Evolutionary conservation across 768 basidiomycete genomes (phyloP).

Genomic region (Suillus subaureus): DNA sequence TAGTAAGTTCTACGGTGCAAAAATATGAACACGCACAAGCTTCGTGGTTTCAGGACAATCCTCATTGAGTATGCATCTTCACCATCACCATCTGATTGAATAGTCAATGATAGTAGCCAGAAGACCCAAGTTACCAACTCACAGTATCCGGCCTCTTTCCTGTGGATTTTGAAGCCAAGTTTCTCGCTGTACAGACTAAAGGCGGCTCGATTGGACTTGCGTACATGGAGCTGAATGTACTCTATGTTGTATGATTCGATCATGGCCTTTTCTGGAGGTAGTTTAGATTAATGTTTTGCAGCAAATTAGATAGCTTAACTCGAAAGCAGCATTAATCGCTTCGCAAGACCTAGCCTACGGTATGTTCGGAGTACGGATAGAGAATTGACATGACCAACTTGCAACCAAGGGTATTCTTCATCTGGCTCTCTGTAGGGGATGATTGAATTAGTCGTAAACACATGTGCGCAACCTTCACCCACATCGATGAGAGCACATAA

Average conservation of each 20-base stretch:
- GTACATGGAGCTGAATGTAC: slow-evolving; percentile 31
- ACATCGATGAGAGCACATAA: slow-evolving; percentile 61
- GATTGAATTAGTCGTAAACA: not conserved
- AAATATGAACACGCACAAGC: not conserved
- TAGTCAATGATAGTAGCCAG: not conserved
- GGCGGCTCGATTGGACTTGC: slow-evolving; percentile 30
- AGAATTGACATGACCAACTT: slow-evolving; percentile 33
- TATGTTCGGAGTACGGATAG: slow-evolving; percentile 30
- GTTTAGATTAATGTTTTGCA: slow-evolving; percentile 5
- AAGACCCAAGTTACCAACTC: slow-evolving; percentile 11
- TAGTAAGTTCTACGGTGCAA: not conserved
- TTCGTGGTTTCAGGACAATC: not conserved
- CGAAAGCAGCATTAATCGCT: slow-evolving; percentile 27
- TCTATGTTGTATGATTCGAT: slow-evolving; percentile 19
- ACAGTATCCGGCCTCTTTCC: slow-evolving; percentile 28
- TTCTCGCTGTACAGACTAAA: slow-evolving; percentile 22
- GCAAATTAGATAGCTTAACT: slow-evolving; percentile 14
- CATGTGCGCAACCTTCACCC: slow-evolving; percentile 15
- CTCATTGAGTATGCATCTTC: slow-evolving; percentile 32
- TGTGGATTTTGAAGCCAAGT: slow-evolving; percentile 25
- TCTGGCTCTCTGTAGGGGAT: slow-evolving; percentile 23
- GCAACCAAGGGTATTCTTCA: slow-evolving; percentile 13
- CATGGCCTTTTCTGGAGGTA: slow-evolving; percentile 27
- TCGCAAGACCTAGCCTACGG: slow-evolving; percentile 30
- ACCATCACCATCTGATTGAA: slow-evolving; percentile 23